Evolutionary conservation across 129 eudicot species (phyloP).

Genomic region (Lactuca sativa): DNA sequence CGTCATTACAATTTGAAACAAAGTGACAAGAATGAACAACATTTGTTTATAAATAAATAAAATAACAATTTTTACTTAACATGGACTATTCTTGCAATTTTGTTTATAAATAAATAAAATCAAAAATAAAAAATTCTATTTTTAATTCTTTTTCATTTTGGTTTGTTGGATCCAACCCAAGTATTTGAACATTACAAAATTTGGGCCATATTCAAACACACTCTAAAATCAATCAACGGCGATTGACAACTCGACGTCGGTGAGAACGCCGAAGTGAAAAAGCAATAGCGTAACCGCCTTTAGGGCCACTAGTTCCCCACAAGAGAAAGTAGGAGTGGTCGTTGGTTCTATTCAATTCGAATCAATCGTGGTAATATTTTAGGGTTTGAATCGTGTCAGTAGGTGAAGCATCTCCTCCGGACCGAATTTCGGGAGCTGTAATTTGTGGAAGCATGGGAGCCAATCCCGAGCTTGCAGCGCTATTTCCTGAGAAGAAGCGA

Average conservation of each 20-base stretch:
- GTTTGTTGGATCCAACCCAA: neutral
- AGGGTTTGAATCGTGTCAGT: neutral
- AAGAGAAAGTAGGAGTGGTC: neutral
- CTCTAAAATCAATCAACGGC: constrained; percentile 6
- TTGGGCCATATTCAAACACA: neutral
- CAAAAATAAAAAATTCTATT: no score
- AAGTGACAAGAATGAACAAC: no score
- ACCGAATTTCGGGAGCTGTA: constrained; percentile 15
- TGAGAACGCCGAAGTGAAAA: constrained; percentile 3
- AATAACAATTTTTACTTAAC: no score
- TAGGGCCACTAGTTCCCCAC: constrained; percentile 28
- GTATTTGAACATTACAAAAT: no score
- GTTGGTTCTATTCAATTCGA: constrained; percentile 11
- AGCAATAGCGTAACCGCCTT: constrained; percentile 28
- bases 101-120: no score
- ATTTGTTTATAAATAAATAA: no score
- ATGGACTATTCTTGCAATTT: no score
- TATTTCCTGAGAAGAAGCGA: constrained; percentile 69
- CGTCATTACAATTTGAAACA: no score
- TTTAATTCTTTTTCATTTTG: neutral
- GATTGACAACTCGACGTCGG: constrained; percentile 19
- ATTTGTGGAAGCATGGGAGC: constrained; percentile 55
- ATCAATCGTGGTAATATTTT: constrained; percentile 4
- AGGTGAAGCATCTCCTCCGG: neutral
- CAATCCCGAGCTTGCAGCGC: constrained; percentile 56